These are phyloP conservation scores for Colletotrichum spinosum DNA, from an alignment of 2,329 filamentous ascomycete species.

Conservation along the genomic window DNA sequence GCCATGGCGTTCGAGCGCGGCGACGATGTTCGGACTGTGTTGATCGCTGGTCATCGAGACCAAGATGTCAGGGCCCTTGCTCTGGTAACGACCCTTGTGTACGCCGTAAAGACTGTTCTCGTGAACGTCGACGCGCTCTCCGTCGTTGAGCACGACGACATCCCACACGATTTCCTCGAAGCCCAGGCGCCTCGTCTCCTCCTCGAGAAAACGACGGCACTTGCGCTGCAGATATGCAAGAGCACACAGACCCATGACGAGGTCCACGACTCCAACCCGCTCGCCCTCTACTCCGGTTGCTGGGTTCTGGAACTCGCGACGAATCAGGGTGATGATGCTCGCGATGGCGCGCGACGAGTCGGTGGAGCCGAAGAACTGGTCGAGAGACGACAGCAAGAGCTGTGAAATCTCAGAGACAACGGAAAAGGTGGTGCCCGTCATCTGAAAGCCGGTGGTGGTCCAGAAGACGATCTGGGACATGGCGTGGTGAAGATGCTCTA, in stretches of 20 bases:
- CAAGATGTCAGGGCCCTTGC: conserved; percentile 36
- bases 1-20: conserved; percentile 50
- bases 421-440: conserved; percentile 66
- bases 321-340: conserved; percentile 73
- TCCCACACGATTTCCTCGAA: conserved; percentile 74
- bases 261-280: conserved; percentile 68
- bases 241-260: conserved; percentile 70
- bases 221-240: conserved; percentile 71
- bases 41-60: conserved; percentile 41
- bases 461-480: conserved; percentile 71
- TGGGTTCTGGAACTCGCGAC: conserved; percentile 73
- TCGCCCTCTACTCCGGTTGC: conserved; percentile 70
- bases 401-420: conserved; percentile 68
- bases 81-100: conserved; percentile 42
- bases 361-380: conserved; percentile 75
- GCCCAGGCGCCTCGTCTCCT: conserved; percentile 58
- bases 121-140: conserved; percentile 67
- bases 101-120: conserved; percentile 50
- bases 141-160: conserved; percentile 71
- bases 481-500: conserved; percentile 67
- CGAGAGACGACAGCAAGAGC: conserved; percentile 67
- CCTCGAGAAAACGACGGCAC: conserved; percentile 63
- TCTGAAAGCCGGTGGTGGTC: conserved; percentile 69
- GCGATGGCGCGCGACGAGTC: conserved; percentile 76
- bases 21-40: conserved; percentile 44